Conservation (phyloP, 176 grass and related monocot genomes). For the Sorghum bicolor region DNA sequence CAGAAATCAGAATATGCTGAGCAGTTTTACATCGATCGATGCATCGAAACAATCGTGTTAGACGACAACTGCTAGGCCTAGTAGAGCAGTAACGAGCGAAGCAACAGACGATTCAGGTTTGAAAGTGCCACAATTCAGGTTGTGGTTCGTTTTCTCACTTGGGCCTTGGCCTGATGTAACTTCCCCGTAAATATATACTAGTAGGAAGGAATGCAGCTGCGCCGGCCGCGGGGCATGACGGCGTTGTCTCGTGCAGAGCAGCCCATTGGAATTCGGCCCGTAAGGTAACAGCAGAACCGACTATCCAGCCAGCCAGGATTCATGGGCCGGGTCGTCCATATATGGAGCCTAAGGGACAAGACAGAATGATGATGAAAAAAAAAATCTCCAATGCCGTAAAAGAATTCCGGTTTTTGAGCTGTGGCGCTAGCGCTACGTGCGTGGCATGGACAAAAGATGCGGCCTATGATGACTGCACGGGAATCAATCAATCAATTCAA, state of each 20-base stretch:
- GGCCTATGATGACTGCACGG: no score
- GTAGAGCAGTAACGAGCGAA: background rate
- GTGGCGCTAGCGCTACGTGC: background rate
- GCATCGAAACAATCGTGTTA: background rate
- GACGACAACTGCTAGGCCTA: background rate
- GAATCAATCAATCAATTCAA: no score
- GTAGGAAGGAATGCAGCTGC: no score
- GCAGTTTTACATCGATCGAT: background rate
- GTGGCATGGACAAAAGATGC: background rate
- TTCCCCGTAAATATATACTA: no score
- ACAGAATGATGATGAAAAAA: no score
- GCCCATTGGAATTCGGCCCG: background rate
- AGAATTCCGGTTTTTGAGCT: background rate
- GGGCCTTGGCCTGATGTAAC: no score
- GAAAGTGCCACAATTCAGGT: background rate
- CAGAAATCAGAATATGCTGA: constrained; percentile 3
- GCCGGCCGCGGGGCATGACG: no score
- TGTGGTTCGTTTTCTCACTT: no score
- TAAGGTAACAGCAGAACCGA: background rate
- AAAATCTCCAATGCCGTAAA: no score
- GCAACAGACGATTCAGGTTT: background rate
- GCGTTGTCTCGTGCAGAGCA: background rate
- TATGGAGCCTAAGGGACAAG: background rate
- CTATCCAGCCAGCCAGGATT: no score
- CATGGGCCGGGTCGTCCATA: background rate